These are phyloP conservation scores for Fusarium sambucinum DNA, from an alignment of 2,329 filamentous ascomycete species.

Conservation along the genomic window DNA sequence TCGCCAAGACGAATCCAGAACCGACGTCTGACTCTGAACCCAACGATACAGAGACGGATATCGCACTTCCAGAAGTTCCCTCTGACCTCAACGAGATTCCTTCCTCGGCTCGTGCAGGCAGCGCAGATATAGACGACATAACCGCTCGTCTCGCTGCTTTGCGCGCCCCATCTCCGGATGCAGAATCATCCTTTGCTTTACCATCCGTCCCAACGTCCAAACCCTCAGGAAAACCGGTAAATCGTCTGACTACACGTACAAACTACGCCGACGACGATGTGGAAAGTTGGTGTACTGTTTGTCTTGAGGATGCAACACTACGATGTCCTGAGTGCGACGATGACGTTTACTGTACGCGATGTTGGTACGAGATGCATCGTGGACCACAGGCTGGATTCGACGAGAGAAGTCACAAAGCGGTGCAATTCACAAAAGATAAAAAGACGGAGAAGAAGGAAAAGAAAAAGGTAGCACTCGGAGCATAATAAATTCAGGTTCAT, in stretches of 20 bases:
- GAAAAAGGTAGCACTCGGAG: constrained; percentile 54
- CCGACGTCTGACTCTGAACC: constrained; percentile 25
- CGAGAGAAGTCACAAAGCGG: constrained; percentile 75
- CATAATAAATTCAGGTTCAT: constrained; percentile 40
- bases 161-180: constrained; percentile 50
- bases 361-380: constrained; percentile 85
- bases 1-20: constrained; percentile 24
- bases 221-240: constrained; percentile 58
- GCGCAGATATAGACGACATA: constrained; percentile 58
- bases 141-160: constrained; percentile 66
- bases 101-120: constrained; percentile 37
- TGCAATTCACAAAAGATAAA: constrained; percentile 63
- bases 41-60: constrained; percentile 31
- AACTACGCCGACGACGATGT: constrained; percentile 76
- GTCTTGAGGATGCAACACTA: constrained; percentile 80
- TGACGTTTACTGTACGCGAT: constrained; percentile 80
- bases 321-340: constrained; percentile 77
- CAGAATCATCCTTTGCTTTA: constrained; percentile 54
- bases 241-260: constrained; percentile 55
- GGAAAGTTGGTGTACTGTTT: constrained; percentile 84
- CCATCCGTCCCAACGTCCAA: constrained; percentile 64
- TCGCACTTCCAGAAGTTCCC: constrained; percentile 63
- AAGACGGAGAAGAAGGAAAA: constrained; percentile 53
- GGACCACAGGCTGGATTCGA: constrained; percentile 77
- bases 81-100: constrained; percentile 56